Base-by-base conservation (phyloP, 805 yeast species). In the Pichia insulana region DNA sequence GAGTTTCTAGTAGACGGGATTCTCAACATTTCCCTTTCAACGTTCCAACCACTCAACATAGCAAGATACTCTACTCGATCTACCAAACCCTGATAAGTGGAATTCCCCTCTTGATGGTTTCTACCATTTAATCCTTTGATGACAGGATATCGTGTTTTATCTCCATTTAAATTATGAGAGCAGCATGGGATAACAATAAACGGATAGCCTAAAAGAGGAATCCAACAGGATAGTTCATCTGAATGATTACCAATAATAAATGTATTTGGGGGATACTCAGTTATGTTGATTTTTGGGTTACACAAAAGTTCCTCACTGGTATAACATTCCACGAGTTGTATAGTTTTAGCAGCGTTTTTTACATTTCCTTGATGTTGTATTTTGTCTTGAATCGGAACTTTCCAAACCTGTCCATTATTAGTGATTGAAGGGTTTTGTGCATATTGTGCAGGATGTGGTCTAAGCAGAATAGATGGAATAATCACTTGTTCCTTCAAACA, bases 141-240 rank as follows among this genome's bases (percentile, higher is more conserved):
- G 2, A 75, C 72, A 13, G 78, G 65, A 54, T 74, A 89, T 53
- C 97, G 69, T 3, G 71, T 67, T 51, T 78, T 78, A 25, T 77
- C 79, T 2, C 97, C 97, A 6, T 80, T 73, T 34, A 90, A 69
- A 2, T 83, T 77, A 61, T 90, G 96, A 0, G 97, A 88, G 59
- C 97, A 90, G 59, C 97, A 90, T 10, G 97, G 97, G 34, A 90
- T 85, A 9, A 87, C 95, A 68, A 90, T 67, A 58, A 86, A 90
- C 7, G 96, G 96, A 48, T 72, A 83, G 0, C 87, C 88, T 10
- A 90, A 63, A 10, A 90, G 64, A 3, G 97, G 97, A 30, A 90
- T 79, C 97, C 97, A 90, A 50, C 95, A 83, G 0, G 97, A 89
- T 43, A 90, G 69, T 57, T 90, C 97, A 59, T 90, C 97, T 1